Evolutionary conservation across 352 stramenopile species (phyloP).

Genomic region (Globisporangium rhizosaccharum): DNA sequence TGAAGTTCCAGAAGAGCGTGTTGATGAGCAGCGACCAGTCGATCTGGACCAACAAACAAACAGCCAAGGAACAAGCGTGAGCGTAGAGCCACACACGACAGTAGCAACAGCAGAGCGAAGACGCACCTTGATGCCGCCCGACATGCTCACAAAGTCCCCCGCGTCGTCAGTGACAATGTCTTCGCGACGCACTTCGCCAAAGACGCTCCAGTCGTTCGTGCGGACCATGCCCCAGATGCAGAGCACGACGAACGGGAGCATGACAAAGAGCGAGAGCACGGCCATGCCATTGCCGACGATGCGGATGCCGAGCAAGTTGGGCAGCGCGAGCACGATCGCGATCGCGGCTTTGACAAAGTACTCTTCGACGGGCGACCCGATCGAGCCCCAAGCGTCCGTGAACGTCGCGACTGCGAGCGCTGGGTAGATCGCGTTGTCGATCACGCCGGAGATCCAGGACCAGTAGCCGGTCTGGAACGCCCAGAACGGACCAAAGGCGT

Average conservation of each 20-base stretch:
- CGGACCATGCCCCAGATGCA: conserved; percentile 25
- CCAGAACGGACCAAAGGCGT: conserved; percentile 88
- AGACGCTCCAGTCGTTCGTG: conserved; percentile 26
- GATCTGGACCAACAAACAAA: conserved; percentile 2
- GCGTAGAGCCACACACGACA: background rate
- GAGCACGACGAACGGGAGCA: conserved; percentile 88
- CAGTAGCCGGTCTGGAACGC: conserved; percentile 78
- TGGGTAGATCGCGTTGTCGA: conserved; percentile 92
- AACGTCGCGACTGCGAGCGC: conserved; percentile 52
- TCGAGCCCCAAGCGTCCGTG: conserved; percentile 28
- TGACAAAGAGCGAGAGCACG: conserved; percentile 78
- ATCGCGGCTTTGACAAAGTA: conserved; percentile 45
- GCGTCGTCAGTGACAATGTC: conserved; percentile 29
- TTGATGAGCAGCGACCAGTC: conserved; percentile 88
- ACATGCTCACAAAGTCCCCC: conserved; percentile 36
- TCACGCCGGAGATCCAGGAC: conserved; percentile 86
- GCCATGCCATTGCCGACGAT: conserved; percentile 79
- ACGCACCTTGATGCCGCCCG: conserved; percentile 11
- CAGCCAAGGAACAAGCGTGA: background rate
- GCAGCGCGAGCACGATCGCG: conserved; percentile 30
- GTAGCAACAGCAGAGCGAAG: background rate
- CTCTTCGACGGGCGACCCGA: conserved; percentile 22
- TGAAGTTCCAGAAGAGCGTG: conserved; percentile 96
- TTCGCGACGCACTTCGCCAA: conserved; percentile 30
- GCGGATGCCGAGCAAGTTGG: conserved; percentile 57